phyloP scores from a whole-genome alignment of 139 green algal genomes.

The Coccomyxa sp. region DNA sequence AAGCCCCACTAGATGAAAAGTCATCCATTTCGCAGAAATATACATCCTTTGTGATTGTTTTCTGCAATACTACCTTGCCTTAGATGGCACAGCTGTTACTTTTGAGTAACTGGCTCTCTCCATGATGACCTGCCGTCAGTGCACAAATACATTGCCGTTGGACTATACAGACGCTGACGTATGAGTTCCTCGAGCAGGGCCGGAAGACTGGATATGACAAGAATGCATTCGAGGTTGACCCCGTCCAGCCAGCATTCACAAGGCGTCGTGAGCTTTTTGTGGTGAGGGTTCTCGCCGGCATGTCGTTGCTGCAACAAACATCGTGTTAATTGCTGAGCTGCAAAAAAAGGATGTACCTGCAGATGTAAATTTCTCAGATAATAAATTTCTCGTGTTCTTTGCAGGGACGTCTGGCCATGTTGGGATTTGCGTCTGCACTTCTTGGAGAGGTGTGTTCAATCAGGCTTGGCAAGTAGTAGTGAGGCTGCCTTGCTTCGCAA shows the following conservation, averaged over 20 bases:
- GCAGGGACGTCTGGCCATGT: conserved; percentile 57
- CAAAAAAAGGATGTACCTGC: neutral
- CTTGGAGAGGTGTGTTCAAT: conserved; percentile 34
- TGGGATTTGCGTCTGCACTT: conserved; percentile 52
- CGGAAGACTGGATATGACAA: neutral
- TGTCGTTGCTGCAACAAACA: too few relatives aligned
- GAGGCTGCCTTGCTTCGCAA: neutral
- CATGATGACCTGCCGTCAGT: neutral
- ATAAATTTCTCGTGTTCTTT: neutral
- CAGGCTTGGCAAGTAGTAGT: neutral
- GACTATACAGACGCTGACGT: neutral
- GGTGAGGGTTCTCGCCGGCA: neutral
- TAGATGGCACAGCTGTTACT: neutral
- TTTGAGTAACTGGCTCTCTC: neutral
- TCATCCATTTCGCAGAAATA: neutral
- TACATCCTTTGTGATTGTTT: neutral
- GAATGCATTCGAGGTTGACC: conserved; percentile 13
- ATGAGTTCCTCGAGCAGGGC: neutral
- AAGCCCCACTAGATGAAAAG: neutral
- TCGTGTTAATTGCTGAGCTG: neutral
- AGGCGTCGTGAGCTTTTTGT: conserved; percentile 56
- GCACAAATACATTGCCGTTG: neutral
- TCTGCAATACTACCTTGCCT: neutral
- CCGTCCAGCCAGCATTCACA: conserved; percentile 12
- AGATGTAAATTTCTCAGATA: neutral